These are phyloP conservation scores for Ganoderma meredithae DNA, from an alignment of 1,284 basidiomycete genomes.

Conservation along the genomic window DNA sequence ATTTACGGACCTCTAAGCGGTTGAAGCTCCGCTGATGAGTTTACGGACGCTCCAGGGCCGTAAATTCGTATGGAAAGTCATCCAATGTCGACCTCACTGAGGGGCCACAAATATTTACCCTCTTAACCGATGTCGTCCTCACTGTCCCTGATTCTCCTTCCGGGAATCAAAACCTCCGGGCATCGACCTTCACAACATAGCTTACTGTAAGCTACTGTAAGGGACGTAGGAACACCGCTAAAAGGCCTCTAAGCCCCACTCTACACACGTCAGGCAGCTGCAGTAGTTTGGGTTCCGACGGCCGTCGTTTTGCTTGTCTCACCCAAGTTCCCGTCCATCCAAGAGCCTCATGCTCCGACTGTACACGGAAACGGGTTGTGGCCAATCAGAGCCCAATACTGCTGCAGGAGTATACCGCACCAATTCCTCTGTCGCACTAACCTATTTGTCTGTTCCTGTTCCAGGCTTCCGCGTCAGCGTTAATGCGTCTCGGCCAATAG, in stretches of 20 bases:
- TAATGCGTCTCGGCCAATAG: no score
- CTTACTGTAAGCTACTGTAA: no score
- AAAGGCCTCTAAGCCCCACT: constrained; percentile 62
- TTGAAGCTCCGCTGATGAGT: no score
- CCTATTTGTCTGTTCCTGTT: background rate
- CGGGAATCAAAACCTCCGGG: background rate
- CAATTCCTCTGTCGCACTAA: background rate
- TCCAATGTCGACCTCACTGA: no score
- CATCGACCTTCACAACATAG: background rate
- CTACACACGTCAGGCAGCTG: no score
- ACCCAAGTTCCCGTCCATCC: background rate
- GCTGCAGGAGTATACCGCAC: background rate
- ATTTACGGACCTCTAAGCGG: no score
- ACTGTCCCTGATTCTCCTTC: no score
- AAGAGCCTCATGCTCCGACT: background rate
- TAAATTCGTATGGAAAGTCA: no score
- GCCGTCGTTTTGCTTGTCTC: background rate
- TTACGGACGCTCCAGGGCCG: no score
- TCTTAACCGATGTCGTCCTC: no score
- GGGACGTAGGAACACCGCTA: no score
- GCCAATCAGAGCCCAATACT: background rate
- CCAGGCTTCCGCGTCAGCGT: background rate
- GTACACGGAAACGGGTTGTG: background rate
- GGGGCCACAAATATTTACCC: no score
- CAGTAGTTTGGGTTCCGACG: background rate